Percentiles rank a stretch among this genome's conserved stretches.
phyloP scores from a whole-genome alignment of 2,329 filamentous ascomycete species.

The Fusarium ambrosium region DNA sequence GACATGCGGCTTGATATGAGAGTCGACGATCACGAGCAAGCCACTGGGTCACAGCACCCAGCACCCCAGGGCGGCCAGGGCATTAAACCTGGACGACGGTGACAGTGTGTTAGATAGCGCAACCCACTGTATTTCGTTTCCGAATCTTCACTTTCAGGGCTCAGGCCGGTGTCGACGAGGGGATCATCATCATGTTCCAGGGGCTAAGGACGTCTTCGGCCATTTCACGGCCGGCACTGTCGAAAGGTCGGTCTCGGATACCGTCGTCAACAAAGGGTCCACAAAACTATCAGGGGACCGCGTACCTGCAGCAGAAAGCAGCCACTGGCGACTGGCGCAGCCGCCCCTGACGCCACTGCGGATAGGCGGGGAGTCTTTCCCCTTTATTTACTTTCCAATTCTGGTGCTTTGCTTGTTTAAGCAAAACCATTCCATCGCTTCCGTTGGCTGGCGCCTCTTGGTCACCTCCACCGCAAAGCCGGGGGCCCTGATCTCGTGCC shows the following conservation, averaged over 20 bases:
- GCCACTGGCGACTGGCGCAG: conserved; percentile 16
- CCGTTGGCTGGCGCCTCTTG: conserved; percentile 24
- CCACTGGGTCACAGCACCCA: conserved; percentile 18
- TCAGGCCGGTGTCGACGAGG: conserved; percentile 5
- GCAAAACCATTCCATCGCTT: conserved; percentile 25
- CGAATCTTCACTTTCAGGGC: conserved; percentile 14
- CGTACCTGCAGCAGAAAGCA: conserved; percentile 42
- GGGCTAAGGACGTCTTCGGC: conserved; percentile 19
- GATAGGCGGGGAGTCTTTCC: conserved; percentile 31
- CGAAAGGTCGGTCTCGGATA: conserved; percentile 16
- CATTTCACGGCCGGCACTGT: conserved; percentile 28
- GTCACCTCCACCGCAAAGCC: conserved; percentile 24
- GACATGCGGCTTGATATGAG: conserved; percentile 38
- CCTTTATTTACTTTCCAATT: conserved; percentile 42
- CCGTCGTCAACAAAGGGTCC: not conserved
- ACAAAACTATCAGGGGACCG: conserved; percentile 10
- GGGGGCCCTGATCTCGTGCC: conserved; percentile 28
- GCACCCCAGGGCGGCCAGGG: conserved; percentile 2
- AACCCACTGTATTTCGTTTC: conserved; percentile 32
- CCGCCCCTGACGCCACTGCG: conserved; percentile 40
- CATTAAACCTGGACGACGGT: conserved; percentile 11
- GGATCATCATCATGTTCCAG: not conserved
- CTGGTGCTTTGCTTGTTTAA: conserved; percentile 15
- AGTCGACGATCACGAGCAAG: conserved; percentile 35
- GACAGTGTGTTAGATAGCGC: conserved; percentile 32